Evolutionary conservation across 1,284 basidiomycete species (phyloP).

Genomic region (Heliocybe sulcata): DNA sequence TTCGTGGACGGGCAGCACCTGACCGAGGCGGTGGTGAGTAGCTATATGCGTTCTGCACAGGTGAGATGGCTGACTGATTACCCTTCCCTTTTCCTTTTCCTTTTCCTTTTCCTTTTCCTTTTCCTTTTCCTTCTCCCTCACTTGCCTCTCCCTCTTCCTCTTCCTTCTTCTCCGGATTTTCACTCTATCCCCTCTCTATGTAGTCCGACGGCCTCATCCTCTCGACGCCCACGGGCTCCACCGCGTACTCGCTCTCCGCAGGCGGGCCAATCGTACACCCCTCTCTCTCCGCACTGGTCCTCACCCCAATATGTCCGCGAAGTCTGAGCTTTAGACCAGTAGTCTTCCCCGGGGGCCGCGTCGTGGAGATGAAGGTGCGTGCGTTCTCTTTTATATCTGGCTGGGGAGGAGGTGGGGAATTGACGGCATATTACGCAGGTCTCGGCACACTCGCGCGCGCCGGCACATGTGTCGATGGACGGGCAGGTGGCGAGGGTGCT

Average conservation of each 20-base stretch:
- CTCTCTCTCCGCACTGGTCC: constrained; percentile 80
- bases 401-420: too few relatives aligned
- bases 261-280: constrained; percentile 97
- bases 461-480: constrained; percentile 90
- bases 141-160: too few relatives aligned
- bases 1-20: constrained; percentile 95
- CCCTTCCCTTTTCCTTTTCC: too few relatives aligned
- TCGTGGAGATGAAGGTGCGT: background rate
- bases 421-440: too few relatives aligned
- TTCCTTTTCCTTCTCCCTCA: too few relatives aligned
- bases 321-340: constrained; percentile 91
- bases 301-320: constrained; percentile 93
- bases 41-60: background rate
- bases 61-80: too few relatives aligned
- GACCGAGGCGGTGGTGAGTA: constrained; percentile 88
- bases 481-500: constrained; percentile 81
- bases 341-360: constrained; percentile 59
- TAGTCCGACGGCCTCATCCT: constrained; percentile 94
- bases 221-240: constrained; percentile 94
- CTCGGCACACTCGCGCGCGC: constrained; percentile 76
- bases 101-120: too few relatives aligned
- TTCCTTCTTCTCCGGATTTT: constrained; percentile 3
- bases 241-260: constrained; percentile 93
- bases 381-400: background rate
- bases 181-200: constrained; percentile 7